phyloP scores from a whole-genome alignment of 148 eudicot species.

The Rhododendron molle region DNA sequence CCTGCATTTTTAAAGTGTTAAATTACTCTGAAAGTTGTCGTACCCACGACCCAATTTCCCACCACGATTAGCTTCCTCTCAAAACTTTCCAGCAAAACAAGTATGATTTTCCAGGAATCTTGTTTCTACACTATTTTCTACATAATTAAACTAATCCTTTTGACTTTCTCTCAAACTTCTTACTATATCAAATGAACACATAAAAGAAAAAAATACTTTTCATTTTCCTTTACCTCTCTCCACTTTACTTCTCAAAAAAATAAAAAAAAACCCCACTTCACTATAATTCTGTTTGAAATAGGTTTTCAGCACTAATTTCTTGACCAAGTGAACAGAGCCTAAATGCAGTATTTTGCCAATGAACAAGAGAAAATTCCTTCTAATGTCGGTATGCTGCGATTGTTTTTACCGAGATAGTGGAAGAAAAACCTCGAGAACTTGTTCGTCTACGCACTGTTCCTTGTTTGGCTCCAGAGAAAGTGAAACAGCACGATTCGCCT shows the following conservation, averaged over 20 bases:
- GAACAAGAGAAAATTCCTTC: neutral
- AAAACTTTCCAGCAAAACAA: too few relatives aligned
- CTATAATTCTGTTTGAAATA: neutral
- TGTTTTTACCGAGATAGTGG: neutral
- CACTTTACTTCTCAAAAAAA: neutral
- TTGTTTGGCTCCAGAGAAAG: neutral
- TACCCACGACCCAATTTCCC: too few relatives aligned
- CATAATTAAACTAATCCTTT: neutral
- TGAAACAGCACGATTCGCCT: neutral
- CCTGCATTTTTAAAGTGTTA: neutral
- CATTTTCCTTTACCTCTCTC: neutral
- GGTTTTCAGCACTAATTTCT: neutral
- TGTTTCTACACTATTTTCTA: neutral
- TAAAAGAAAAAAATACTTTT: too few relatives aligned
- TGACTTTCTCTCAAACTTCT: neutral
- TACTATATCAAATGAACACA: neutral
- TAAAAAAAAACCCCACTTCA: neutral
- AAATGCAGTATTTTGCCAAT: neutral
- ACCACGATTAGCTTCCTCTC: too few relatives aligned
- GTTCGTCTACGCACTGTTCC: neutral
- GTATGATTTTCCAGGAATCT: too few relatives aligned
- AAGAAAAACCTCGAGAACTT: neutral
- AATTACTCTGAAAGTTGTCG: neutral
- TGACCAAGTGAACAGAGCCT: too few relatives aligned
- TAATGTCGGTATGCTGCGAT: neutral